Evolutionary conservation across 176 grass and related monocot genomes (phyloP).

Genomic region (Tuctoria greenei): DNA sequence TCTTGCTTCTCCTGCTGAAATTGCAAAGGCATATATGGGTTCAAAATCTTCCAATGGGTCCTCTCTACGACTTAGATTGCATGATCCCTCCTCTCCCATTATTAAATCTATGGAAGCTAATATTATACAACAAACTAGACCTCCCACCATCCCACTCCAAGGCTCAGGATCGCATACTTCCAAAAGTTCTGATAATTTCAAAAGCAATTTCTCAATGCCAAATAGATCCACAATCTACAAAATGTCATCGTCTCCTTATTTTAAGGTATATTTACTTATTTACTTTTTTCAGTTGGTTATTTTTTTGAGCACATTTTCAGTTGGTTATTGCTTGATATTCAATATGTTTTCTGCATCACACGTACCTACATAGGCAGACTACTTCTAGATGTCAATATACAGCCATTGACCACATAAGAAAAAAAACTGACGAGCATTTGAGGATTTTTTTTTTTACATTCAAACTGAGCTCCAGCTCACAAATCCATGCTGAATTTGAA

Average conservation of each 20-base stretch:
- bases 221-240: slow-evolving; percentile 51
- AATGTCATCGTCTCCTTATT: slow-evolving; percentile 62
- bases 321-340: slow-evolving; percentile 8
- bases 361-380: not conserved
- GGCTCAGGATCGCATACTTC: slow-evolving; percentile 39
- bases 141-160: slow-evolving; percentile 21
- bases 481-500: no score
- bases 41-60: slow-evolving; percentile 40
- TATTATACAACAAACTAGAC: slow-evolving; percentile 29
- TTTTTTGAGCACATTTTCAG: no score
- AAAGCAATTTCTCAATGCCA: slow-evolving; percentile 25
- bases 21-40: slow-evolving; percentile 66
- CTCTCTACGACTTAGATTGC: slow-evolving; percentile 43
- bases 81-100: slow-evolving; percentile 17
- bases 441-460: not conserved
- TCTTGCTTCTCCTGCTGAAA: slow-evolving; percentile 51
- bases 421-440: not conserved
- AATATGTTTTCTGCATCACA: not conserved
- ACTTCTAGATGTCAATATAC: not conserved
- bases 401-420: not conserved
- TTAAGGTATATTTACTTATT: slow-evolving; percentile 44
- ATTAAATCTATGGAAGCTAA: slow-evolving; percentile 28
- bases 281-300: slow-evolving; percentile 10
- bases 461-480: no score
- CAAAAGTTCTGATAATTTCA: slow-evolving; percentile 15